A percentile compares a stretch with the other conserved stretches of the same genome.
These are phyloP conservation scores for Starmera stellimalicola DNA, from an alignment of 1,139 yeast species.

Conservation along the genomic window DNA sequence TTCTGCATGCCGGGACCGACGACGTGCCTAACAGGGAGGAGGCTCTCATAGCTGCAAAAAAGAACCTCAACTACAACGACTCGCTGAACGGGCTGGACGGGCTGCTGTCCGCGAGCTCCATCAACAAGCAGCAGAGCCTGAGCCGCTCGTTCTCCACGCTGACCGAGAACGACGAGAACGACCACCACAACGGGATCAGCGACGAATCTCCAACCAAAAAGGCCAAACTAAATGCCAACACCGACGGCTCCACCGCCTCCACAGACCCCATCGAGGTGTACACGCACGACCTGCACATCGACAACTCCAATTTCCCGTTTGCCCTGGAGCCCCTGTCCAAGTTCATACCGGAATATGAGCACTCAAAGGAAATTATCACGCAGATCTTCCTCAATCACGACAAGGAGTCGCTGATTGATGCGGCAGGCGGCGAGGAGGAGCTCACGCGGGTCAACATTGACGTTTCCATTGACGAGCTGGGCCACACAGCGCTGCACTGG, in stretches of 20 bases:
- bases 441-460: slow-evolving; percentile 18
- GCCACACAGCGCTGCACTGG: slow-evolving; percentile 94
- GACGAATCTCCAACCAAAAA: slow-evolving; percentile 30
- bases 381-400: slow-evolving; percentile 44
- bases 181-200: slow-evolving; percentile 13
- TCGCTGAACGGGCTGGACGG: slow-evolving; percentile 1
- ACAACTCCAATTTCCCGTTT: slow-evolving; percentile 39
- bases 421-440: slow-evolving; percentile 27
- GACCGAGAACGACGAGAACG: slow-evolving; percentile 27
- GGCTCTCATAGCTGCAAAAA: slow-evolving; percentile 26
- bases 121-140: slow-evolving; percentile 16
- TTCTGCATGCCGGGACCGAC: slow-evolving; percentile 49
- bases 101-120: slow-evolving; percentile 1
- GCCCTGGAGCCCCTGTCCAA: slow-evolving; percentile 45
- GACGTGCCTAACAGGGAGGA: slow-evolving; percentile 55
- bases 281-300: slow-evolving; percentile 25
- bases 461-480: slow-evolving; percentile 82
- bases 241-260: neutral
- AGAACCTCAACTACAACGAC: neutral
- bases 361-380: slow-evolving; percentile 47
- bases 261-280: slow-evolving; percentile 2
- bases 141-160: slow-evolving; percentile 24
- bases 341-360: slow-evolving; percentile 30
- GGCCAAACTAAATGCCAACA: slow-evolving; percentile 13
- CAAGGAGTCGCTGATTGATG: slow-evolving; percentile 25